phyloP scores from a whole-genome alignment of 2,329 filamentous ascomycete species.

The Venturia nashicola region DNA sequence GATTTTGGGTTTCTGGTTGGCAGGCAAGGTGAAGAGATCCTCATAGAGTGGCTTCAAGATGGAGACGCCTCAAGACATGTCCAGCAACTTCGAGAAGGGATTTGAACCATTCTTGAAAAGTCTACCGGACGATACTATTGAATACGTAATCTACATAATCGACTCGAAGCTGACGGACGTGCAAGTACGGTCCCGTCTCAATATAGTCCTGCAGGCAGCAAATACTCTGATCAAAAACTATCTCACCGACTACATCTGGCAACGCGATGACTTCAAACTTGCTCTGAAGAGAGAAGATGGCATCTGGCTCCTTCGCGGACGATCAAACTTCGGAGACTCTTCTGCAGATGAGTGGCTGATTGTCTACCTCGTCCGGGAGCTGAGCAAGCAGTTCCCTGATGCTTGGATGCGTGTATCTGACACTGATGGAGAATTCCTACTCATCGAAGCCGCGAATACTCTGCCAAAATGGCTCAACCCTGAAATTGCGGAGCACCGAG shows the following conservation, averaged over 20 bases:
- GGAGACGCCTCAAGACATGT: constrained; percentile 35
- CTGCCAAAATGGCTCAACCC: constrained; percentile 86
- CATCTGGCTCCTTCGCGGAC: constrained; percentile 54
- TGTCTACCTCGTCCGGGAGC: constrained; percentile 73
- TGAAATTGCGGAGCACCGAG: constrained; percentile 72
- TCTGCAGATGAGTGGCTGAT: constrained; percentile 97
- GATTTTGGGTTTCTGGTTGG: too few species aligned
- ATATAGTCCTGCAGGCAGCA: constrained; percentile 58
- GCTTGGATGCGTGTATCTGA: constrained; percentile 78
- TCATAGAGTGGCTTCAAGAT: background rate
- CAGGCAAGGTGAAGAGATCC: too few species aligned
- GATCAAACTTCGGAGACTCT: constrained; percentile 82
- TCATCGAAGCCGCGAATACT: constrained; percentile 83
- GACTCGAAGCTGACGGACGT: constrained; percentile 41
- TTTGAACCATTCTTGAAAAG: constrained; percentile 53
- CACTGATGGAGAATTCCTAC: constrained; percentile 85
- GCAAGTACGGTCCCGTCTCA: constrained; percentile 53
- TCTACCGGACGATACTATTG: constrained; percentile 72
- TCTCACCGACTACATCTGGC: constrained; percentile 89
- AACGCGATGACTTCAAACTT: constrained; percentile 69
- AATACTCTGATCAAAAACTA: constrained; percentile 49
- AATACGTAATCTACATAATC: constrained; percentile 69
- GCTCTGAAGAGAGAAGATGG: constrained; percentile 47
- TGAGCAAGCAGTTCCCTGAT: constrained; percentile 59
- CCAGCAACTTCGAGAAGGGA: constrained; percentile 54